Percentiles rank a stretch among this genome's conserved stretches.
phyloP scores from a whole-genome alignment of 148 eudicot genomes.

The Pouteria glomerata region DNA sequence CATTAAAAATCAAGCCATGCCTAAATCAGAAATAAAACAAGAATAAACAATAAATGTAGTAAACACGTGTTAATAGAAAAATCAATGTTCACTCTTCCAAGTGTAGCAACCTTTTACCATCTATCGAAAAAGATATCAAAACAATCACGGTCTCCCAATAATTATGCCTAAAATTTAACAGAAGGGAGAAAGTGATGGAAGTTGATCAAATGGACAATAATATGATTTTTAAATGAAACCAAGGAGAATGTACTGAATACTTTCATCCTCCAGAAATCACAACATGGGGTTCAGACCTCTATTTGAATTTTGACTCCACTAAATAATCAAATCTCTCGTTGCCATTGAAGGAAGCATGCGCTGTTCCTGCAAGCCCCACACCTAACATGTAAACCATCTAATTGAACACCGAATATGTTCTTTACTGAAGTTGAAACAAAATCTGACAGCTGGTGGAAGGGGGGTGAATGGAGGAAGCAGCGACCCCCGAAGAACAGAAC shows the following conservation, averaged over 20 bases:
- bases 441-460: not conserved
- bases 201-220: not conserved
- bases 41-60: not conserved
- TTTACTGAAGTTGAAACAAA: too few species aligned
- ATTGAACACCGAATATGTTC: not conserved
- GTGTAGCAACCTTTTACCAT: not conserved
- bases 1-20: constrained; percentile 14
- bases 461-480: not conserved
- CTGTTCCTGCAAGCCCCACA: not conserved
- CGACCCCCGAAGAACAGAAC: not conserved
- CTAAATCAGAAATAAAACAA: not conserved
- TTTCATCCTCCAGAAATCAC: not conserved
- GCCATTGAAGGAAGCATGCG: not conserved
- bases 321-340: not conserved
- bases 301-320: not conserved
- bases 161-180: not conserved
- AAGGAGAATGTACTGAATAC: not conserved
- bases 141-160: not conserved
- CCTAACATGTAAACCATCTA: not conserved
- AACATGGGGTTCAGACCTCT: not conserved
- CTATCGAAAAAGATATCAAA: not conserved
- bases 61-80: not conserved
- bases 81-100: not conserved
- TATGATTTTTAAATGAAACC: not conserved
- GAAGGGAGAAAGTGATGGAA: not conserved